A percentile compares a stretch with the other conserved stretches of the same genome.
phyloP scores from a whole-genome alignment of 371 early-diverging fungal species.

The Apophysomyces sp. region DNA sequence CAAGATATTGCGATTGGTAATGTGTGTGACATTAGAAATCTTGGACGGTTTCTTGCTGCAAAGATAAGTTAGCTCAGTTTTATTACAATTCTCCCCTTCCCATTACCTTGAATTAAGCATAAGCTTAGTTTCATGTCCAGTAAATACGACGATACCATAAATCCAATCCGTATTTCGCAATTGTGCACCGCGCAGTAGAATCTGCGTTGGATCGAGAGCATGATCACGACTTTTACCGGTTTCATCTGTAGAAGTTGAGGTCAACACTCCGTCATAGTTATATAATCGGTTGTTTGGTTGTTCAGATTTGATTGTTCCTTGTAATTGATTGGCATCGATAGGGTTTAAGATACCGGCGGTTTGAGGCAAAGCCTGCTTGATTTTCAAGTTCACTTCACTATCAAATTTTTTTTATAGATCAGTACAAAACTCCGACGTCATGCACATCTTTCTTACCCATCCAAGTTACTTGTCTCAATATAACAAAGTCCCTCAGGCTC shows the following conservation, averaged over 20 bases:
- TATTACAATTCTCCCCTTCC: neutral
- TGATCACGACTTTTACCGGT: conserved; percentile 56
- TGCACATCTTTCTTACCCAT: conserved; percentile 66
- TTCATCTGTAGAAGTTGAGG: conserved; percentile 48
- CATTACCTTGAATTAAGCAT: conserved; percentile 79
- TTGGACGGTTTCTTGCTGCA: conserved; percentile 51
- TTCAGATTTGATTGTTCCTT: conserved; percentile 71
- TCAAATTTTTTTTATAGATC: neutral
- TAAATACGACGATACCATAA: conserved; percentile 83
- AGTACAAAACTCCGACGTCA: neutral
- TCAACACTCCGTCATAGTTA: conserved; percentile 80
- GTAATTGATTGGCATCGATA: conserved; percentile 54
- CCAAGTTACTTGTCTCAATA: conserved; percentile 95
- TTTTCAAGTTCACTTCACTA: conserved; percentile 92
- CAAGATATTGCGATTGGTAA: conserved; percentile 92
- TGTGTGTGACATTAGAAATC: conserved; percentile 70
- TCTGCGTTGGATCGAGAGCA: conserved; percentile 80
- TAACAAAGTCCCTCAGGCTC: conserved; percentile 89
- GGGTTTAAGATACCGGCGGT: conserved; percentile 68
- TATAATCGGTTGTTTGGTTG: conserved; percentile 88
- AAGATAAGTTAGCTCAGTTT: neutral
- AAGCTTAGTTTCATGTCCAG: conserved; percentile 90
- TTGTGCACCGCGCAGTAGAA: conserved; percentile 82
- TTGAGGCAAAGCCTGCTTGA: conserved; percentile 81
- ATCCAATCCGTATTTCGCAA: conserved; percentile 86